phyloP scores from a whole-genome alignment of 1,284 basidiomycete genomes.

The Puccinia brachypodii region DNA sequence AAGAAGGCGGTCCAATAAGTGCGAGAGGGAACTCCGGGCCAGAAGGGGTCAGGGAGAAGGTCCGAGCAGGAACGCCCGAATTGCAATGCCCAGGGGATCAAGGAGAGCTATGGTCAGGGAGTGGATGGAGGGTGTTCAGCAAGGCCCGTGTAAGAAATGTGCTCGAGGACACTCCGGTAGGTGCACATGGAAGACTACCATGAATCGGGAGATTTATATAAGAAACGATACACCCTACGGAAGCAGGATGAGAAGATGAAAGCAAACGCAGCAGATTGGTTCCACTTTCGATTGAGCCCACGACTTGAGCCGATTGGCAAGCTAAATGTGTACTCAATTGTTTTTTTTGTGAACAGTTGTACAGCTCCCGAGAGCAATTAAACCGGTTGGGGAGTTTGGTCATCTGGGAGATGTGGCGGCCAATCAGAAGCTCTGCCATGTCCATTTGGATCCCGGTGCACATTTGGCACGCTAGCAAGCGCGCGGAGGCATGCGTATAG shows the following conservation, averaged over 20 bases:
- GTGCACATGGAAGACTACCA: no score
- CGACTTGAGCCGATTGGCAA: no score
- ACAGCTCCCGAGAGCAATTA: no score
- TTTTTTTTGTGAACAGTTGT: no score
- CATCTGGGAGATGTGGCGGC: neutral
- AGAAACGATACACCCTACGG: no score
- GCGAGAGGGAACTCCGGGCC: neutral
- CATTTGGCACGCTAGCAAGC: neutral
- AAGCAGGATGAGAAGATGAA: no score
- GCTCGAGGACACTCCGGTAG: neutral
- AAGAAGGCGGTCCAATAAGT: neutral
- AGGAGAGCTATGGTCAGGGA: neutral
- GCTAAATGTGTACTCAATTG: no score
- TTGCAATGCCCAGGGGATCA: constrained; percentile 3
- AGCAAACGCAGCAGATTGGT: no score
- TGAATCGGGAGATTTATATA: no score
- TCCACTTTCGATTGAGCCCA: no score
- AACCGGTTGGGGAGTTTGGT: no score
- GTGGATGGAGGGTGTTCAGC: neutral
- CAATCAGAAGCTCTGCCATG: no score
- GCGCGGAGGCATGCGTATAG: neutral
- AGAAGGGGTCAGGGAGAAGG: neutral
- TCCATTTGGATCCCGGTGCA: neutral
- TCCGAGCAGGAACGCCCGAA: neutral
- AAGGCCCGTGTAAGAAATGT: neutral